Evolutionary conservation across 2,329 filamentous ascomycete species (phyloP), one percentile per base, ranked within the genome.

Genomic region (Podosphaera fusca): DNA sequence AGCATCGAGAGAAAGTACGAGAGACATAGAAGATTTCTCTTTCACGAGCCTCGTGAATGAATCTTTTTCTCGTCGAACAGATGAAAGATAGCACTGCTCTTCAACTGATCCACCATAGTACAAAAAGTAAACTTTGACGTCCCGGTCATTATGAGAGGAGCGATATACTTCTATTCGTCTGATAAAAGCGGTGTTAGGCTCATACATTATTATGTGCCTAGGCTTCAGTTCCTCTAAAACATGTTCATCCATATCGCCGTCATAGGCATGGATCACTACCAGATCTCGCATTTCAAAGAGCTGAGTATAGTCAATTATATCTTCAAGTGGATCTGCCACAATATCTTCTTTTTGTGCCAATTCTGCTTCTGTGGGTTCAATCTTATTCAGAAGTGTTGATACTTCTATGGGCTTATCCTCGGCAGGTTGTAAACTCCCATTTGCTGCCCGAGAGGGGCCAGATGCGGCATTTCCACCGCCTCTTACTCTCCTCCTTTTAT

Each of bases 131-230:
- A 95, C 89, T 49, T 87, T 80, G 47, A 96, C 86, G 64, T 87
- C 88, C 40, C 88, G 77, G 67, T 90, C 87, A 58, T 82, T 85
- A 70, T 98, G 92, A 8, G 89, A 95, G 56, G 88, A 95, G 45
- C 92, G 82, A 70, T 96, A 98, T 1, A 96, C 89, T 68, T 98
- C 92, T 29, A 98, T 84, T 42, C 90, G 78, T 12, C 92, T 81
- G 65, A 96, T 95, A 68, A 98, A 98, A 2, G 90, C 82, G 2
- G 90, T 81, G 62, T 96, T 88, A 0, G 92, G 90, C 67, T 96
- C 92, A 69, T 95, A 98, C 92, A 98, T 96, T 71, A 98, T 85
- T 59, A 98, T 87, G 69, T 95, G 95, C 59, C 86, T 82, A 38
- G 92, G 92, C 65, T 86, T 88, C 58, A 92, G 76, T 70, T 98